phyloP scores from a whole-genome alignment of 108 stramenopile genomes.

The Stephanodiscus minutulus region DNA sequence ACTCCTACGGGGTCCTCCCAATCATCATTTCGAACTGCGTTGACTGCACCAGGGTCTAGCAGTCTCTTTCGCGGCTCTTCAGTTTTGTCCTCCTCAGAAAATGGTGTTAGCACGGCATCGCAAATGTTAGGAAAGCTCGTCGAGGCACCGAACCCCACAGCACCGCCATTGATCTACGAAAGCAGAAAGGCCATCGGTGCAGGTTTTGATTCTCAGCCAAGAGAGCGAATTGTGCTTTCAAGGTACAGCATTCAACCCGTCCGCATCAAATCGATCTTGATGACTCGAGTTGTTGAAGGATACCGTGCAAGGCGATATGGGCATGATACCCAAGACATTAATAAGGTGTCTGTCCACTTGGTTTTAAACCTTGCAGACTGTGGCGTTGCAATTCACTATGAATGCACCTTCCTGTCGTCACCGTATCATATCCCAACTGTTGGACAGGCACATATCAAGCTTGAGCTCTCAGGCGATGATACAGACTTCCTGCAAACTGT shows the following conservation, averaged over 20 bases:
- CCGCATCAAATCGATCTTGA: conserved; percentile 67
- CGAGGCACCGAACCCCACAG: neutral
- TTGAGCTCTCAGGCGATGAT: conserved; percentile 72
- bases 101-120: conserved; percentile 4
- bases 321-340: conserved; percentile 63
- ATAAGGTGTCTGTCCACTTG: conserved; percentile 77
- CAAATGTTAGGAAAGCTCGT: conserved; percentile 7
- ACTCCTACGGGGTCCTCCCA: conserved; percentile 45
- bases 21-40: conserved; percentile 6
- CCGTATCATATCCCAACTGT: conserved; percentile 57
- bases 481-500: conserved; percentile 61
- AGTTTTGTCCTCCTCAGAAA: conserved; percentile 10
- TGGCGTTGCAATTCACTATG: conserved; percentile 71
- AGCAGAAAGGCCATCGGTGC: neutral
- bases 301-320: conserved; percentile 74
- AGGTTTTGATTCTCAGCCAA: conserved; percentile 10
- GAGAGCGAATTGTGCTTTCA: conserved; percentile 57
- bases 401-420: conserved; percentile 74
- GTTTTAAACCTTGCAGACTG: conserved; percentile 55
- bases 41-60: conserved; percentile 9
- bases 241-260: conserved; percentile 73
- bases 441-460: conserved; percentile 77
- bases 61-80: conserved; percentile 4
- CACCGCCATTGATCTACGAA: conserved; percentile 2
- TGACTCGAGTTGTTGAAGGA: conserved; percentile 77